Base-by-base conservation (phyloP, 441 rosid species). In the Flueggea neowawraea region DNA sequence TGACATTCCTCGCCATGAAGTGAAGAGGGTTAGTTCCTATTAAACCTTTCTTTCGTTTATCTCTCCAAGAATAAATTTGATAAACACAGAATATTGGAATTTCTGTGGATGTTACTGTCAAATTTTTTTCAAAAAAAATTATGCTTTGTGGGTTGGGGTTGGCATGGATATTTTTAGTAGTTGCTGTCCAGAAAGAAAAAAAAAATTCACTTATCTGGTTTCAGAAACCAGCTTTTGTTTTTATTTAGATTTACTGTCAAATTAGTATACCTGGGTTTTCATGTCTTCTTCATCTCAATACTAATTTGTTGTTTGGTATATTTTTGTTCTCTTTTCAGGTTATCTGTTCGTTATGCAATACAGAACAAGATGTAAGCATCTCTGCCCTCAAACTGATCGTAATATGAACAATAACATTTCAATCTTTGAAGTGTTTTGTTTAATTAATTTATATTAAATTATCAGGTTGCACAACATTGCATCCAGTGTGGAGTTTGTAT, bases 301-400 rank as follows among this genome's bases (percentile, higher is more conserved):
- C 45, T 43, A 43, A 43, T 43, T 43, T 11, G 12, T 6, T 11
- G 12, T 43, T 22, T 60, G 54, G 13, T 58, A 8, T 51, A 49
- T 62, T 52, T 12, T 50, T 49, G 15, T 53, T 43, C 14, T 53
- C 9, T 51, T 50, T 28, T 2, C 84, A 82, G 90, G 84, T 85
- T 33, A 80, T 85, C 56, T 82, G 90, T 61, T 78, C 86, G 58
- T 43, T 80, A 58, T 85, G 88, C 60, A 60, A 63, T 63, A 75
- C 73, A 44, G 84, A 85, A 69, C 86, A 82, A 79, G 77, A 80
- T 70, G 87, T 80, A 61, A 78, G 88, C 71, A 8, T 71, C 56
- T 14, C 12, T 39, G 15, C n/a, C n/a, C n/a, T n/a, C n/a, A n/a
- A n/a, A n/a, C n/a, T 14, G 11, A 15, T 63, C n/a, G 10, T 2